Conservation (phyloP, 2,329 filamentous ascomycete species). For the Stromatinia cepivora region DNA sequence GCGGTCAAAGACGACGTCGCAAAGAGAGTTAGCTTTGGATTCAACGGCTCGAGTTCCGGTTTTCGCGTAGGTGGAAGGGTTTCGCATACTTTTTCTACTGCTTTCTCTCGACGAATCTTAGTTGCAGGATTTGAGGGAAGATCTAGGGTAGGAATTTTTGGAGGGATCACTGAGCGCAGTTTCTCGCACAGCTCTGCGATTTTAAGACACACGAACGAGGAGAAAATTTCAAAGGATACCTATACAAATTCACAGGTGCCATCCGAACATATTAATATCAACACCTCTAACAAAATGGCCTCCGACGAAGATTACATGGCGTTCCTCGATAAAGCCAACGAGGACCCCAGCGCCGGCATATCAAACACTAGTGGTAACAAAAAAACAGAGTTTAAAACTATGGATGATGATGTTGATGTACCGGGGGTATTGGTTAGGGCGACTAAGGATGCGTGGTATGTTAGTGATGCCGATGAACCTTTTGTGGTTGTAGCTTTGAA, state of each 20-base stretch:
- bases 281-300: slow-evolving; percentile 52
- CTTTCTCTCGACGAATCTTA: neutral
- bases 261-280: neutral
- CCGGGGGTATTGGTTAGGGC: slow-evolving; percentile 57
- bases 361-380: slow-evolving; percentile 39
- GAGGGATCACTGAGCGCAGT: neutral
- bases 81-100: slow-evolving; percentile 5
- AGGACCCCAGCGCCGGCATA: slow-evolving; percentile 66
- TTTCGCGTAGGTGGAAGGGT: slow-evolving; percentile 5
- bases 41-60: neutral
- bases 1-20: neutral
- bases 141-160: neutral
- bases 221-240: neutral
- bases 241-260: neutral
- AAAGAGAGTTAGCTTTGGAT: neutral
- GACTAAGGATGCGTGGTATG: slow-evolving; percentile 64
- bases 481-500: slow-evolving; percentile 75
- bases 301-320: slow-evolving; percentile 80
- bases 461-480: slow-evolving; percentile 81
- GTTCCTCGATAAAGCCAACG: slow-evolving; percentile 86
- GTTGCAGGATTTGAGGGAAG: neutral
- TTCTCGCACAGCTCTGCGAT: neutral
- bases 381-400: slow-evolving; percentile 51
- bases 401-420: slow-evolving; percentile 56
- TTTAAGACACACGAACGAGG: neutral